These are phyloP conservation scores for Hymenoscyphus occultus DNA, from an alignment of 2,329 filamentous ascomycete species.

Conservation along the genomic window DNA sequence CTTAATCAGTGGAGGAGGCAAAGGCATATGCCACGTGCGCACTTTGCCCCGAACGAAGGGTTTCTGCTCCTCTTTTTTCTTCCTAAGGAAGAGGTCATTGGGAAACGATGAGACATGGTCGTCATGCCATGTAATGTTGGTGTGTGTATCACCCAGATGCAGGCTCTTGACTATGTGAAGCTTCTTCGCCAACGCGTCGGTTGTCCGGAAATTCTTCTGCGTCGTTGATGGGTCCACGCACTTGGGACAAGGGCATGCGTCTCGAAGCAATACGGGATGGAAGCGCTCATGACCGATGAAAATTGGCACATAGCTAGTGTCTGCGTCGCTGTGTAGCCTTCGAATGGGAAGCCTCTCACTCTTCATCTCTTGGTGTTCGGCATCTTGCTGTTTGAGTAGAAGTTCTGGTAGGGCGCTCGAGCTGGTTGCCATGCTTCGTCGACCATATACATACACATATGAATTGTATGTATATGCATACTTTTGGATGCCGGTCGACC, in stretches of 20 bases:
- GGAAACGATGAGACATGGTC: conserved; percentile 41
- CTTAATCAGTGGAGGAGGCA: no score
- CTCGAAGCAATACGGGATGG: conserved; percentile 45
- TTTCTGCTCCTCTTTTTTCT: neutral
- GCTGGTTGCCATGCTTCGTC: neutral
- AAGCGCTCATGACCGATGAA: neutral
- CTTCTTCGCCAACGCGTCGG: conserved; percentile 45
- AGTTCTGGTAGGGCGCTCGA: neutral
- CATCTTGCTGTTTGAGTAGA: neutral
- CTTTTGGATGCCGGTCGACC: no score
- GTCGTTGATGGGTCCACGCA: conserved; percentile 58
- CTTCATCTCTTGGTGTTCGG: neutral
- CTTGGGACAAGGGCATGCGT: conserved; percentile 54
- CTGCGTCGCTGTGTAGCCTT: neutral
- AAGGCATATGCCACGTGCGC: no score
- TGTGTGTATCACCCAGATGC: neutral
- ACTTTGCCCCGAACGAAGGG: no score
- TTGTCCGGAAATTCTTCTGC: conserved; percentile 63
- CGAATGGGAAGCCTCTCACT: neutral
- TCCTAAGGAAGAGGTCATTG: neutral
- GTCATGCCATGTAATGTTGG: conserved; percentile 52
- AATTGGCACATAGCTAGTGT: neutral
- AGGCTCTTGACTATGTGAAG: neutral
- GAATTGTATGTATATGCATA: no score
- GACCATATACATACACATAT: neutral